These are phyloP conservation scores for Cronartium quercuum DNA, from an alignment of 1,284 basidiomycete species.

Conservation along the genomic window DNA sequence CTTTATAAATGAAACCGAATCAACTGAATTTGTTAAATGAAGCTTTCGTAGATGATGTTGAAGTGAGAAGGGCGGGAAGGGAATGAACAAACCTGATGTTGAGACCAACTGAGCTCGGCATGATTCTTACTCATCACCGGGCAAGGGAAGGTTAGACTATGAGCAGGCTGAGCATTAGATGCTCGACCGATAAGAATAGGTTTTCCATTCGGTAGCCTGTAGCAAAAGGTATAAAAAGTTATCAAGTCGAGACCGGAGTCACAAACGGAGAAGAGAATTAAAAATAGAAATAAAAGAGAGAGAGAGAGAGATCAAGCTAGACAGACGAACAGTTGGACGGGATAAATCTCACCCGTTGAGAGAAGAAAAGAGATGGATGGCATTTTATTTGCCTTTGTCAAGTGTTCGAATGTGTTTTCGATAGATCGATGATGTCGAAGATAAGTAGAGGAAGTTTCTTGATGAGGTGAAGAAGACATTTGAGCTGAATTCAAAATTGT, in stretches of 20 bases:
- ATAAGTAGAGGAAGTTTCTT: background rate
- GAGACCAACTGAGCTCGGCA: conserved; percentile 29
- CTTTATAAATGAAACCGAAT: background rate
- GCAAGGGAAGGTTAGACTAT: conserved; percentile 24
- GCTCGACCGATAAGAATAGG: conserved; percentile 31
- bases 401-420: background rate
- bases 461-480: too few relatives aligned
- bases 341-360: background rate
- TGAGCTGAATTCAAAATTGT: too few relatives aligned
- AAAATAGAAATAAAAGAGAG: background rate
- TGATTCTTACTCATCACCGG: conserved; percentile 36
- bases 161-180: background rate
- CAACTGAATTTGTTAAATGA: background rate
- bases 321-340: background rate
- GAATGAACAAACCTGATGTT: background rate
- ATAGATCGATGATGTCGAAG: background rate
- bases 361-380: background rate
- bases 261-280: background rate
- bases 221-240: background rate
- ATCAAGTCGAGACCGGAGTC: background rate
- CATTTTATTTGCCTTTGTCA: background rate
- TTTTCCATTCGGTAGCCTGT: conserved; percentile 1
- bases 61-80: background rate
- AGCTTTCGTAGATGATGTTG: background rate
- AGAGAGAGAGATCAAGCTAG: background rate